Base-by-base conservation (phyloP, 495 filamentous ascomycete species). In the Letharia columbiana region DNA sequence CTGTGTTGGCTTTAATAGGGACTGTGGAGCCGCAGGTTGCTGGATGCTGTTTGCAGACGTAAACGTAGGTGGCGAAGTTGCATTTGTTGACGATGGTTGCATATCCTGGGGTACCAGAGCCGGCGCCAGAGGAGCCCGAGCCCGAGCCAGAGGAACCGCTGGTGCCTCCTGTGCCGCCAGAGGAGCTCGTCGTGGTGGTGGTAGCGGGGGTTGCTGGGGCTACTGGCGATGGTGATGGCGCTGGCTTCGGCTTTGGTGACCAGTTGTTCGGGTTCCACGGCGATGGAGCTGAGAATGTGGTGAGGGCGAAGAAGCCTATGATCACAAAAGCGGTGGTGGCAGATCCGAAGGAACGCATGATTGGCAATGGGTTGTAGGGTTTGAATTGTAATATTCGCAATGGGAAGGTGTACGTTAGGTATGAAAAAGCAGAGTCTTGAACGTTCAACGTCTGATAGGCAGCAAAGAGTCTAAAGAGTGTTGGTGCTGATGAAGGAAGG, bases 41-140 rank as follows among this genome's bases (percentile, higher is more conserved):
- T 1, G 63, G 63, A 35, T 65, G 54, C 60, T 65, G 63, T 20
- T n/a, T 45, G 54, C 63, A 65, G 20, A 65, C 63, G 39, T 42
- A 56, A n/a, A 65, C 2, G 35, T 60, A 60, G 64, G 60, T 31
- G 50, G 59, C 17, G 18, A 59, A 58, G 56, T 0, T 54, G 56
- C 56, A 61, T 15, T 42, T 45, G 28, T 61, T 61, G 11, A 47
- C 18, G 23, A 61, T 35, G 11, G 23, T 13, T 0, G 60, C 60
- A 4, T 31, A 4, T 35, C 60, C 60, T 15, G 60, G 23, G 41
- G 28, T 42, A 31, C 47, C 41, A 20, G 60, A 64, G 39, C 56
- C 50, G 35, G 33, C 18, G 44, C 52, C 11, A 35, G 13, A 23
- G 37, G 58, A 23, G 58, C 9, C 40, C 4, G 58, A 41, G 58